phyloP scores from a whole-genome alignment of 148 eudicot genomes.

The Polygonum aviculare region DNA sequence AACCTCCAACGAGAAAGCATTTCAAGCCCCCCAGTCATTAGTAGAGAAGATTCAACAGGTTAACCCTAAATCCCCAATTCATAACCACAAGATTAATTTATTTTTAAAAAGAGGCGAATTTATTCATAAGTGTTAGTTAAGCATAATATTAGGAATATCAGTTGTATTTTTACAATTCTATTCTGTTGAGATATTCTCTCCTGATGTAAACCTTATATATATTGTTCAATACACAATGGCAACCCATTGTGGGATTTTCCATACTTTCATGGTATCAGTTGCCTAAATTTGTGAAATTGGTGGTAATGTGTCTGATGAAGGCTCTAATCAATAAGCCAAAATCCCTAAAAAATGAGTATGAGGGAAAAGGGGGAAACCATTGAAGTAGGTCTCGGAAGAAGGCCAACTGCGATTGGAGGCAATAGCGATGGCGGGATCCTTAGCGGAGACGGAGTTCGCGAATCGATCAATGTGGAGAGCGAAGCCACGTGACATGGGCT shows the following conservation, averaged over 20 bases:
- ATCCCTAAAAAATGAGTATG: not conserved
- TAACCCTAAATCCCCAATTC: not conserved
- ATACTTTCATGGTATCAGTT: too few relatives aligned
- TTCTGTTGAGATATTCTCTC: too few relatives aligned
- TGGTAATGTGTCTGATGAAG: too few relatives aligned
- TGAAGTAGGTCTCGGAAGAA: slow-evolving; percentile 37
- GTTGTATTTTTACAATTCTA: too few relatives aligned
- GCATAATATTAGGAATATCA: too few relatives aligned
- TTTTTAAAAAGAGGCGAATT: too few relatives aligned
- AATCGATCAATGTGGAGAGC: slow-evolving; percentile 34
- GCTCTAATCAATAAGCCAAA: too few relatives aligned
- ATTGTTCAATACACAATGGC: too few relatives aligned
- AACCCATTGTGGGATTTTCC: too few relatives aligned
- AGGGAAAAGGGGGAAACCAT: slow-evolving; percentile 18
- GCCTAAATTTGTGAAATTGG: too few relatives aligned
- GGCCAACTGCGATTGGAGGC: slow-evolving; percentile 57
- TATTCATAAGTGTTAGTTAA: too few relatives aligned
- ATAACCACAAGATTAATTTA: not conserved
- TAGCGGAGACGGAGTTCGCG: slow-evolving; percentile 19
- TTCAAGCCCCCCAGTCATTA: not conserved
- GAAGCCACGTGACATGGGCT: slow-evolving; percentile 30
- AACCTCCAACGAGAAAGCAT: not conserved
- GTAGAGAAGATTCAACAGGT: not conserved
- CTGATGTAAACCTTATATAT: too few relatives aligned
- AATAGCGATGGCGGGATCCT: slow-evolving; percentile 27